Evolutionary conservation across 257 asterid genomes (phyloP), one percentile per base, ranked within the genome.

Genomic region (Cruciata laevipes): DNA sequence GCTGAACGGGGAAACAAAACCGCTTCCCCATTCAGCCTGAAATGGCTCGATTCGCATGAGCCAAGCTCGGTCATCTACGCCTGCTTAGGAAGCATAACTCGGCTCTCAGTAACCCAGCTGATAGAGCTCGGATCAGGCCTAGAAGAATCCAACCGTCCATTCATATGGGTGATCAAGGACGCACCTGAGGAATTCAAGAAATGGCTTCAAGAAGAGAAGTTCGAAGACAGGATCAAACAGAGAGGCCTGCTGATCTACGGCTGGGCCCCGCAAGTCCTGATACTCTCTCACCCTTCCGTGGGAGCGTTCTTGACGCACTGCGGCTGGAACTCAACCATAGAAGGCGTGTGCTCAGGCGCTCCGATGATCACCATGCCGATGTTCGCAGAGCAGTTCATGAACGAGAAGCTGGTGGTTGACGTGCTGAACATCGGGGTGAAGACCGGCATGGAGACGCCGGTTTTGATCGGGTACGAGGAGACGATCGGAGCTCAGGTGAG

Each of bases 321-420:
- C 18, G 92, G 90, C 13, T 85, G 95, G 95, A 85, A 85, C 64
- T 87, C 95, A 35, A 70, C 78, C 0, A 62, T 88, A 0, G 96
- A 88, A 77, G 96, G 83, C 1, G 69, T 84, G 11, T 60, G 81
- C 6, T 75, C 80, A 0, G 89, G 91, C 3, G n/a, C 84, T 57
- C 85, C 88, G 0, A 55, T 88, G 86, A 65, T 83, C 25, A 88
- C 96, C 2, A 84, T 89, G 89, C 94, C 94, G 0, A 32, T 75
- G 5, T 83, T 77, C 16, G 85, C 83, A 0, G 96, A 88, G 53
- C 96, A 88, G 53, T 88, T 88, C 56, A 72, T 80, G 65, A 88
- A 86, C 12, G 91, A 88, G 73, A 83, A 79, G 85, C 70, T 86
- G 18, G 21, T 83, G 6, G 78, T 81, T 57, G 42, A 75, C 2